Evolutionary conservation across 1,284 basidiomycete species (phyloP), one percentile per base, ranked within the genome.

Genomic region (Porodaedalea pini): DNA sequence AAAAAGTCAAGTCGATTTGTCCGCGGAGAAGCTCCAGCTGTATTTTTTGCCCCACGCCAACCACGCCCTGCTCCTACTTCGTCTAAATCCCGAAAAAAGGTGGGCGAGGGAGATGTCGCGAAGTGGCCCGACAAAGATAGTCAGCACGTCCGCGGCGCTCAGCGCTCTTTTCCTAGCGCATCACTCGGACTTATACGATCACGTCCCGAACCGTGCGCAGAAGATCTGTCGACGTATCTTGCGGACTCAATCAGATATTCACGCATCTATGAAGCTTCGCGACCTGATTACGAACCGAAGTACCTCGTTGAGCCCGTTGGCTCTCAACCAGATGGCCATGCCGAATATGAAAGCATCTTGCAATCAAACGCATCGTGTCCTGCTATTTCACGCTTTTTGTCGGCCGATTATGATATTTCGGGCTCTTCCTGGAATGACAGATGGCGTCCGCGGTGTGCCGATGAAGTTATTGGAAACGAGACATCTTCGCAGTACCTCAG

Each of bases 391-490:
- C 77, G 75, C 25, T 61, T 81, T 53, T 62, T 75, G 34, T 63
- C 71, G 43, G 37, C 31, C 61, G 47, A 61, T 61, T 45, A 61
- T 60, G 62, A 40, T 13, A 36, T 23, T 17, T 43, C 57, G 7
- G 47, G 59, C 13, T 25, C 54, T 15, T 69, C 80, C 3, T 96
- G 93, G 92, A 75, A 79, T 32, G 85, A 90, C 51, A 86, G 81
- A 61, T 96, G 90, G 79, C 81, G 82, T 23, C 94, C 94, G 6
- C 78, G 76, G 52, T 71, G 75, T 34, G 89, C 92, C 1, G 74
- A 79, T 13, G 81, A 95, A 63, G 85, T 96, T 0, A 75, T 98
- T 0, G 92, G 91, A 7, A 97, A 96, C 68, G 85, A 91, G 68
- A 67, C 73, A 3, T 82, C 85, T 57, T 85, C 92, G 0, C 67